These are phyloP conservation scores for Cercospora janseana DNA, from an alignment of 2,329 filamentous ascomycete genomes.

Conservation along the genomic window DNA sequence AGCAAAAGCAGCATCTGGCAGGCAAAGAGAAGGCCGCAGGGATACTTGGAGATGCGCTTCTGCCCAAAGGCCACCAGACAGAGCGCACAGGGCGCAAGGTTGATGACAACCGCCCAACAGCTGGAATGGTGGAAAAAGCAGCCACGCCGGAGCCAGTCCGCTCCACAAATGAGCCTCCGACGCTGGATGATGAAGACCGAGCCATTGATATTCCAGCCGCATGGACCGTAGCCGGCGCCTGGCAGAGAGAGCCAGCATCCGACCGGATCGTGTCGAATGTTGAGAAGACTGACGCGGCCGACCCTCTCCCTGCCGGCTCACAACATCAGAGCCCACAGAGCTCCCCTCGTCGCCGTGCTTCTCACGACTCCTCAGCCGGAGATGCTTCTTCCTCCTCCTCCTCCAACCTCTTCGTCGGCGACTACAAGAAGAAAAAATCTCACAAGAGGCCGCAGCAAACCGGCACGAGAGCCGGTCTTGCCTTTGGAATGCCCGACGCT, in stretches of 20 bases:
- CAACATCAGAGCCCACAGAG: not conserved
- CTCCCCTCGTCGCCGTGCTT: not conserved
- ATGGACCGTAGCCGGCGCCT: not conserved
- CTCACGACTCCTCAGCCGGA: not conserved
- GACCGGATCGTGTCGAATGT: not conserved
- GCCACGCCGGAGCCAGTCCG: too few relatives aligned
- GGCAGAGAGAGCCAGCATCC: not conserved
- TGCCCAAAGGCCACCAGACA: not conserved
- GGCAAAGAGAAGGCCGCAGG: not conserved
- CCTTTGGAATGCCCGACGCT: not conserved
- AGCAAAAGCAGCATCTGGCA: not conserved
- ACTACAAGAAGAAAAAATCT: not conserved
- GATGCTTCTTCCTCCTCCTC: not conserved
- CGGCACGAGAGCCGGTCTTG: not conserved
- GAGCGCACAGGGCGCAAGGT: not conserved
- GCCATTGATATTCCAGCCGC: not conserved
- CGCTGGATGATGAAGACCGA: not conserved
- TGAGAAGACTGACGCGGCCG: not conserved
- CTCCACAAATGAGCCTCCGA: not conserved
- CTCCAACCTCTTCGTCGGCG: conserved; percentile 4
- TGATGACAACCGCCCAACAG: not conserved
- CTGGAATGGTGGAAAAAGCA: too few relatives aligned
- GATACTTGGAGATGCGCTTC: not conserved
- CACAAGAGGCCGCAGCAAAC: not conserved
- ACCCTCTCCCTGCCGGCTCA: not conserved